Percentiles rank a stretch among this genome's conserved stretches.
These are phyloP conservation scores for Tylopilus subfusipes DNA, from an alignment of 768 basidiomycete genomes.

Conservation along the genomic window DNA sequence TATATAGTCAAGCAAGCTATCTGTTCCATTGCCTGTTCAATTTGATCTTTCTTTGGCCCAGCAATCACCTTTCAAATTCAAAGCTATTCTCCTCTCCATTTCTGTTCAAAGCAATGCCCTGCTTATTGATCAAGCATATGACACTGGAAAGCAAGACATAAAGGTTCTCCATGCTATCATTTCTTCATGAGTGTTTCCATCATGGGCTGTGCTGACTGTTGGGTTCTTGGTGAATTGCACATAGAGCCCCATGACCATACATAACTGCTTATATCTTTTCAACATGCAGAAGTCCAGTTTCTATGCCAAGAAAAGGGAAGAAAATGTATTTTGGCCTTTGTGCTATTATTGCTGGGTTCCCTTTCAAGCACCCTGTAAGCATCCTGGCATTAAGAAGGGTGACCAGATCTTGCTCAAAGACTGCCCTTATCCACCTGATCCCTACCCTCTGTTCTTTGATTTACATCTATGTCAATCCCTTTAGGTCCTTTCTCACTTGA, in stretches of 20 bases:
- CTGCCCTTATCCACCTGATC: background rate
- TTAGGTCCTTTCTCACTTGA: background rate
- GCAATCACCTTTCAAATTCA: no score
- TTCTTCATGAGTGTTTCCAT: no score
- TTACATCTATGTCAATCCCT: background rate
- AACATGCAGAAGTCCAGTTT: background rate
- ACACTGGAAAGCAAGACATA: no score
- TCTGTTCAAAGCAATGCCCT: background rate
- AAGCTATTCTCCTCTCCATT: no score
- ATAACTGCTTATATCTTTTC: background rate
- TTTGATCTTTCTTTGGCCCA: background rate
- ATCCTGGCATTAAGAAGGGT: background rate
- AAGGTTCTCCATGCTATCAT: no score
- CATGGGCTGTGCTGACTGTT: no score
- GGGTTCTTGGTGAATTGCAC: no score
- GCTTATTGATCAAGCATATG: no score
- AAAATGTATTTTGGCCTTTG: background rate
- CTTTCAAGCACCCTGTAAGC: background rate
- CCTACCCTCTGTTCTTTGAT: background rate
- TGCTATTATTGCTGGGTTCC: constrained; percentile 1
- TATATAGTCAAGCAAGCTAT: background rate
- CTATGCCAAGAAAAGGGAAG: background rate
- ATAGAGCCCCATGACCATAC: no score
- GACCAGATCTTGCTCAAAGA: background rate
- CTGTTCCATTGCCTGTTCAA: background rate